phyloP scores from a whole-genome alignment of 331 rosid genomes.

The Quercus lobata region DNA sequence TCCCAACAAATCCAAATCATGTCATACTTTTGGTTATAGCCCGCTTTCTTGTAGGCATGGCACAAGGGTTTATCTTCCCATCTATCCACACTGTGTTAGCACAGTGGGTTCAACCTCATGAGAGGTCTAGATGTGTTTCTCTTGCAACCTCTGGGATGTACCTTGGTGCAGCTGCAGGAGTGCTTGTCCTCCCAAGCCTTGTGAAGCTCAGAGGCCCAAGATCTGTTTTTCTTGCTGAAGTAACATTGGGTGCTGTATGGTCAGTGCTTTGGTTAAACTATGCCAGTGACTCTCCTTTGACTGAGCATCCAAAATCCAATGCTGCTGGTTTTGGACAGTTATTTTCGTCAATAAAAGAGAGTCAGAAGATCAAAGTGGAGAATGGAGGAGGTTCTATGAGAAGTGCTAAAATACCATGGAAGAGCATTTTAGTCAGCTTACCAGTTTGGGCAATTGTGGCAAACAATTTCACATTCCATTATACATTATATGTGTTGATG shows the following conservation, averaged over 20 bases:
- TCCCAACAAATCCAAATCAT: constrained; percentile 70
- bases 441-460: constrained; percentile 98
- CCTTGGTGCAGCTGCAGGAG: constrained; percentile 83
- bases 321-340: constrained; percentile 81
- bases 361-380: constrained; percentile 39
- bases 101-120: constrained; percentile 98
- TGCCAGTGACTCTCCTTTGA: constrained; percentile 59
- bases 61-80: constrained; percentile 94
- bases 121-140: constrained; percentile 92
- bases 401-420: constrained; percentile 61
- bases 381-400: constrained; percentile 17
- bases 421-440: constrained; percentile 60
- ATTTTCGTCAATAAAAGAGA: constrained; percentile 48
- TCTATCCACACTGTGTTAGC: constrained; percentile 95
- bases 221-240: constrained; percentile 80
- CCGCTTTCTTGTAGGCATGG: constrained; percentile 85
- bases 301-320: constrained; percentile 60
- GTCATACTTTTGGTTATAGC: constrained; percentile 56
- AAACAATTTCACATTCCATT: constrained; percentile 92
- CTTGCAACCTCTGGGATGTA: constrained; percentile 94
- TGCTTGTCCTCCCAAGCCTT: constrained; percentile 76
- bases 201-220: constrained; percentile 85
- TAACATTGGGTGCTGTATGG: constrained; percentile 75
- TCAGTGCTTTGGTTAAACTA: constrained; percentile 78
- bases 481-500: constrained; percentile 87